Base-by-base conservation (phyloP, 768 basidiomycete species). In the Chalciporus sphaerocephalus region DNA sequence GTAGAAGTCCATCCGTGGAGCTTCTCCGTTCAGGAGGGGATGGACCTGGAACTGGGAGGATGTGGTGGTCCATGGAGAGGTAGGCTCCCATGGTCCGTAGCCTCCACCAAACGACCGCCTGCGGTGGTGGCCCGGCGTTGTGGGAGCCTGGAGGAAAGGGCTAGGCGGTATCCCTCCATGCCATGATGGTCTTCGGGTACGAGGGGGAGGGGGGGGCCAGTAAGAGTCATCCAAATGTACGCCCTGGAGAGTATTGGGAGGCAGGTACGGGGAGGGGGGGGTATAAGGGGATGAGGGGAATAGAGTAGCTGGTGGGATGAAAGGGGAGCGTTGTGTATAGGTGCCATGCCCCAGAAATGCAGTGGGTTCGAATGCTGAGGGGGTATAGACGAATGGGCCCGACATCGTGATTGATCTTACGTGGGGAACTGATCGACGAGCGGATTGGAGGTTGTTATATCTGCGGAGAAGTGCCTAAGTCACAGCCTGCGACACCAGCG, bases 21-120 rank as follows among this genome's bases (percentile, higher is more conserved):
- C 53, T 37, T 80, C 76, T 12, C 74, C 83, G 53, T 81, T 76
- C 4, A 85, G 63, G 42, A 55, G 53, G 42, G 63, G 58, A 25
- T 60, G 53, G 41, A 63, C 42, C 38, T 67, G 58, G 48, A 64
- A 57, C 30, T 54, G 48, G 25, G 67, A 54, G 15, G 62, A 53
- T 16, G 52, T 21, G 28, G 47, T 38, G 9, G 40, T 9, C 63
- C 63, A 65, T 4, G 65, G 50, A 18, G 60, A 47, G 35, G 59
- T 42, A 23, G 57, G 36, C 25, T 57, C 55, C 51, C 54, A 62
- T 37, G 51, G 33, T n/a, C 38, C 42, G 30, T 44, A 52, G 9
- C 30, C 52, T 16, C 49, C 55, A 22, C 58, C 63, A 48, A 67
- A 70, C 27, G 66, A 67, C 2, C 59, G 55, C 16, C 65, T 52